These are phyloP conservation scores for Dendryphion nanum DNA, from an alignment of 2,329 filamentous ascomycete genomes.

Conservation along the genomic window DNA sequence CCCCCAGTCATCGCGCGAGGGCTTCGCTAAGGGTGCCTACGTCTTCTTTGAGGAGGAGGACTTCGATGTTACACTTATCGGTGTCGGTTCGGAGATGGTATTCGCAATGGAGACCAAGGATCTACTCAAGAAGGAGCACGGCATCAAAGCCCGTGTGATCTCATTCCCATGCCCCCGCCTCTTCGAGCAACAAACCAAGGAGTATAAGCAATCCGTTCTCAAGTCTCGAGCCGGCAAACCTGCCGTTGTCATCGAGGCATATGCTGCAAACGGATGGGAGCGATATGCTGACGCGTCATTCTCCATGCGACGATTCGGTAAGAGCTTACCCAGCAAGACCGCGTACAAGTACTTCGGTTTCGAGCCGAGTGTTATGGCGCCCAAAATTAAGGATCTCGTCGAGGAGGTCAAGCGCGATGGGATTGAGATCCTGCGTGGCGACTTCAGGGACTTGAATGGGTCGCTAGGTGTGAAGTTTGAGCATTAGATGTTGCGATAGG, in stretches of 20 bases:
- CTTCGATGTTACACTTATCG: slow-evolving; percentile 52
- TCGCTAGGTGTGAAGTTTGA: neutral
- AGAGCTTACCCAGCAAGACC: slow-evolving; percentile 10
- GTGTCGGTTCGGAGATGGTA: slow-evolving; percentile 51
- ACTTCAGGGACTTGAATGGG: neutral
- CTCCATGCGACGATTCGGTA: slow-evolving; percentile 7
- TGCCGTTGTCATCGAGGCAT: slow-evolving; percentile 12
- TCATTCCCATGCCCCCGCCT: slow-evolving; percentile 40
- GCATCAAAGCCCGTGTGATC: slow-evolving; percentile 47
- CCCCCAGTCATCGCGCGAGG: slow-evolving; percentile 38
- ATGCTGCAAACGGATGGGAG: slow-evolving; percentile 11
- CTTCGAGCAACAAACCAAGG: slow-evolving; percentile 7
- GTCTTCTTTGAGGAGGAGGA: slow-evolving; percentile 44
- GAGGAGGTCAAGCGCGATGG: slow-evolving; percentile 29
- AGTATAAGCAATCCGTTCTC: slow-evolving; percentile 8
- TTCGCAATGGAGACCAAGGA: slow-evolving; percentile 47
- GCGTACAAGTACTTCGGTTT: slow-evolving; percentile 10
- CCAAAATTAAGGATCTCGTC: slow-evolving; percentile 18
- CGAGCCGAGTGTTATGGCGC: slow-evolving; percentile 3
- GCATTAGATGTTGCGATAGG: too few relatives aligned
- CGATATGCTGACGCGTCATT: slow-evolving; percentile 11
- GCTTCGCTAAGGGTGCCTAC: slow-evolving; percentile 47
- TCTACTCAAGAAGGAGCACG: slow-evolving; percentile 37
- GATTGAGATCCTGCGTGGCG: slow-evolving; percentile 6
- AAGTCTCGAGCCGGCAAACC: slow-evolving; percentile 7